phyloP scores from a whole-genome alignment of 2,329 filamentous ascomycete genomes.

The Penicillium hordei region DNA sequence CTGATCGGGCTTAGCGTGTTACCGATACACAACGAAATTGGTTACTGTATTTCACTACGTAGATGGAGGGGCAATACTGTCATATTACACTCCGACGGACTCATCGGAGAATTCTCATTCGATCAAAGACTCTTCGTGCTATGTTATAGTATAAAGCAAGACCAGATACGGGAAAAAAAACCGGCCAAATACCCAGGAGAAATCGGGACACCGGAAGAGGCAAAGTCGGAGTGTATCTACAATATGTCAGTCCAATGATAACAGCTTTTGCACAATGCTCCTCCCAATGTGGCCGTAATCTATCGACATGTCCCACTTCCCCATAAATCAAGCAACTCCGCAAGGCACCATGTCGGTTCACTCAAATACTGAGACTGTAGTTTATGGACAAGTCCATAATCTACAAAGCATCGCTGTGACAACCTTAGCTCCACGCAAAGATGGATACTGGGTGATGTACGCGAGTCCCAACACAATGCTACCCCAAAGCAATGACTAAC shows the following conservation, averaged over 20 bases:
- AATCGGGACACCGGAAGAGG: not conserved
- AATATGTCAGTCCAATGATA: not conserved
- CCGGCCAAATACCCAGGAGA: not conserved
- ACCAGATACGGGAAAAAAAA: not conserved
- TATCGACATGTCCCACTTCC: conserved; percentile 10
- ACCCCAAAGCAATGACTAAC: conserved; percentile 3
- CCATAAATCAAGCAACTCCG: conserved; percentile 6
- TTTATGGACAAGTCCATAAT: conserved; percentile 30
- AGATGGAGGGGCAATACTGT: conserved; percentile 23
- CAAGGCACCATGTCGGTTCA: conserved; percentile 29
- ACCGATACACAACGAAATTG: conserved; percentile 6
- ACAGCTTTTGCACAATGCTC: not conserved
- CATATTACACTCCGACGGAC: conserved; percentile 4
- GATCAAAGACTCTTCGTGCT: not conserved
- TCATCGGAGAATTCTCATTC: not conserved
- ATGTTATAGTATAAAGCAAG: not conserved
- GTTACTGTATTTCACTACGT: fast-evolving
- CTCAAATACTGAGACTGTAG: conserved; percentile 19
- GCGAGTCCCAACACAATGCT: not conserved
- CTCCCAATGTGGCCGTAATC: conserved; percentile 1
- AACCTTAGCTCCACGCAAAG: conserved; percentile 17
- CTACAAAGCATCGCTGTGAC: conserved; percentile 39
- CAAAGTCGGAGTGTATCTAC: too few relatives aligned
- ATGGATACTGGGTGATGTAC: conserved; percentile 45
- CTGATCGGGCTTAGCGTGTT: conserved; percentile 23